phyloP scores from a whole-genome alignment of 2,329 filamentous ascomycete species.

The Torrubiella hemipterigena region DNA sequence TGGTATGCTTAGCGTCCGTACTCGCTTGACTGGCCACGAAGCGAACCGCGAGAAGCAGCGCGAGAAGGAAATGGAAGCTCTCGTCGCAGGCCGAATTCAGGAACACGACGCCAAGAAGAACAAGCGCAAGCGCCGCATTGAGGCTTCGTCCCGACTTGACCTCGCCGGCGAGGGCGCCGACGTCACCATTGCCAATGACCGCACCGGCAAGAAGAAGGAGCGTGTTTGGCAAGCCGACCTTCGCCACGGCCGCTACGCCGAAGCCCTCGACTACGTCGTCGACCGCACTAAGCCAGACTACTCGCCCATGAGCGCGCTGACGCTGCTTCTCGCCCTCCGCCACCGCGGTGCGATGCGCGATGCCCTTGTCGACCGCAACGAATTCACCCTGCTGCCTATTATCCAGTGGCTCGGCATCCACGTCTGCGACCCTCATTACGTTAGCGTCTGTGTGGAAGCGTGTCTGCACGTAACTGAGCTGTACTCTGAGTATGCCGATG shows the following conservation, averaged over 20 bases:
- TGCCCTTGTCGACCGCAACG: slow-evolving; percentile 70
- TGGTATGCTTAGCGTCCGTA: slow-evolving; percentile 81
- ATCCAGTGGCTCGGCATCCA: slow-evolving; percentile 72
- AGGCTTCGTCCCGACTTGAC: slow-evolving; percentile 49
- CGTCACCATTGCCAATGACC: slow-evolving; percentile 73
- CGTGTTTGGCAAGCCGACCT: slow-evolving; percentile 72
- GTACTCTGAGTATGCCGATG: slow-evolving; percentile 69
- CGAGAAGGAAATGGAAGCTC: slow-evolving; percentile 73
- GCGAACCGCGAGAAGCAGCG: slow-evolving; percentile 65
- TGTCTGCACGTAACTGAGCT: slow-evolving; percentile 74
- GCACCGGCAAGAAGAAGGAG: slow-evolving; percentile 36
- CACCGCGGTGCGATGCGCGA: slow-evolving; percentile 77
- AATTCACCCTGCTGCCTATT: slow-evolving; percentile 68
- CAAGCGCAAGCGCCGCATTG: slow-evolving; percentile 50
- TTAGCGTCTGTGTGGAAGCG: slow-evolving; percentile 71
- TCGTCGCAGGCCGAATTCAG: slow-evolving; percentile 67
- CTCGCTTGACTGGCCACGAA: slow-evolving; percentile 72
- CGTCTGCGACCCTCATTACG: slow-evolving; percentile 72
- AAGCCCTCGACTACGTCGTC: slow-evolving; percentile 71
- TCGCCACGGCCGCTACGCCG: slow-evolving; percentile 63
- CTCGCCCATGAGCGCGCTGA: slow-evolving; percentile 53
- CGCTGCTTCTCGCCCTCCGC: slow-evolving; percentile 69
- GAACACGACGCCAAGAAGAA: slow-evolving; percentile 61
- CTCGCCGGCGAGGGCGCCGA: slow-evolving; percentile 76
- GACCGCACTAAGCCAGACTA: slow-evolving; percentile 37